A percentile compares a stretch with the other conserved stretches of the same genome.
Evolutionary conservation across 441 rosid genomes (phyloP).

Genomic region (Populus trichocarpa): DNA sequence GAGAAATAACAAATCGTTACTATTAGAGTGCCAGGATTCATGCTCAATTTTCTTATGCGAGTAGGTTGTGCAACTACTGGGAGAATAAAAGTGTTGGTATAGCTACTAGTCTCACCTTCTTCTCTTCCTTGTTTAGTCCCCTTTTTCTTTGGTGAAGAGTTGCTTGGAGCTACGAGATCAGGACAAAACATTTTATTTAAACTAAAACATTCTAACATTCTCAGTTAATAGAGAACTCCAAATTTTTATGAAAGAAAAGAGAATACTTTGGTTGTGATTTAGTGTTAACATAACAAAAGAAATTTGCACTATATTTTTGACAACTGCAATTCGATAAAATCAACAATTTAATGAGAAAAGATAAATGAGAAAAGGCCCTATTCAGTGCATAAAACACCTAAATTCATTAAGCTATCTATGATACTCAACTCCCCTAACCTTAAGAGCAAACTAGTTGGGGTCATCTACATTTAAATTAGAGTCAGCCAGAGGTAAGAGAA

Average conservation of each 20-base stretch:
- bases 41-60: neutral
- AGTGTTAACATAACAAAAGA: neutral
- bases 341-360: neutral
- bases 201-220: neutral
- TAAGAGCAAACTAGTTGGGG: too few species aligned
- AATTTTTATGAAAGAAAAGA: neutral
- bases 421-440: too few species aligned
- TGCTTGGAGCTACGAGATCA: slow-evolving; percentile 35
- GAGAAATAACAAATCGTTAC: neutral
- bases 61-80: neutral
- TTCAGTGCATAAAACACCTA: too few species aligned
- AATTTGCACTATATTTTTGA: neutral
- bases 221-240: neutral
- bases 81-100: neutral
- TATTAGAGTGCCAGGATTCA: slow-evolving; percentile 8
- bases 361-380: too few species aligned
- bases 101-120: slow-evolving; percentile 42
- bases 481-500: too few species aligned
- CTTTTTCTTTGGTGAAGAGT: slow-evolving; percentile 35
- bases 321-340: neutral
- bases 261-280: neutral
- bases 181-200: slow-evolving; percentile 20
- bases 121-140: slow-evolving; percentile 36
- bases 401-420: too few species aligned
- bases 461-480: too few species aligned